Base-by-base conservation (phyloP, 352 stramenopile species). In the Globisporangium echinulatum region DNA sequence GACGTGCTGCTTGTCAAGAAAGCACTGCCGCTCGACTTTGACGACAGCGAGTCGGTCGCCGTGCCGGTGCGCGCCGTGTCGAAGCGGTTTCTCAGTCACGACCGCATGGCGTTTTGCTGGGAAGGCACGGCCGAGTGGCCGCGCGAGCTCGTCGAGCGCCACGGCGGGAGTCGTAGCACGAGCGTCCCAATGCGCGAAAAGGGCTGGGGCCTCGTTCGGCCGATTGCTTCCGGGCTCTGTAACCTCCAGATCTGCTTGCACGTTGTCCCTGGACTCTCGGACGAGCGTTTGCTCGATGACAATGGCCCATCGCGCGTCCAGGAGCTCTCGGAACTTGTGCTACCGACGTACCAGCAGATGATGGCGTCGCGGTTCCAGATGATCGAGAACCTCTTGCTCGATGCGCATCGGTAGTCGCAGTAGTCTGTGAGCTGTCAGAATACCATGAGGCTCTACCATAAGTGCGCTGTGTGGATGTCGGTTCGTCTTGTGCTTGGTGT, bases 311-410 rank as follows among this genome's bases (percentile, higher is more conserved):
- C 36, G 14, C 57, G 56, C 1, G 49, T 56, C 11, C 14, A 48
- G 42, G 38, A 43, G 49, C 57, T 62, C 17, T 19, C 19, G 33
- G 10, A 60, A n/a, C 40, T 51, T 14, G 57, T 64, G 14, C 48
- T 68, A 10, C 62, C 62, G 25, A 46, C 56, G 25, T 49, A 60
- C 39, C 38, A 42, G 40, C 14, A 47, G 0, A 46, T 68, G 46
- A 56, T 68, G 7, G 7, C 14, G 6, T 5, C 44, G 15, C 49
- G 49, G 17, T 56, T 63, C 17, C 62, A 68, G 42, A 54, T 68
- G 39, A 40, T 68, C 39, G 62, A 68, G 57, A 68, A 68, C 40
- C 4, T 57, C 25, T 42, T 64, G 7, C 10, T 68, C 7, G 62
- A 68, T 49, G 46, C 51, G 46, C 47, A 44, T 40, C 44, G 52